Evolutionary conservation across 768 basidiomycete species (phyloP), one percentile per base, ranked within the genome.

Genomic region (Lactarius tabidus): DNA sequence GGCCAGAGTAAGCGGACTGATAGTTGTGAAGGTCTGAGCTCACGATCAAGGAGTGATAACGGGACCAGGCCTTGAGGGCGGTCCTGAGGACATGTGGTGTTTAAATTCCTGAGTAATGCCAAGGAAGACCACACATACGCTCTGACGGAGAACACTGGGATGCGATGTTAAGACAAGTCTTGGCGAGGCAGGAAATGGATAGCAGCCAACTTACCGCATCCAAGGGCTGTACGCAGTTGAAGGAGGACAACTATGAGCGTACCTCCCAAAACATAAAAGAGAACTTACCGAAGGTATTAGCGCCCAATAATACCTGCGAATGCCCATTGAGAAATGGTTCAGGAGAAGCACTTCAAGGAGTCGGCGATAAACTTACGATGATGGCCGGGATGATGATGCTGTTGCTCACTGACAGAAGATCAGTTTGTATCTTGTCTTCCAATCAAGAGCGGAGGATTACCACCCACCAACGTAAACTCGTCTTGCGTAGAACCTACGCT

Each of bases 121-220:
- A 6, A 10, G 57, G 29, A 7, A 55, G 66, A 55, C 36, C 51
- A 38, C 31, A 72, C 72, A 38, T 59, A 82, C 83, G 78, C 77
- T 74, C 80, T 76, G 20, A 80, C 74, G 3, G 81, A 82, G 69
- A 82, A 83, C 14, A 81, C 82, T 84, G 61, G 39, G n/a, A n/a
- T 36, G n/a, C n/a, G n/a, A n/a, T n/a, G n/a, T n/a, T n/a, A n/a
- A n/a, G n/a, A n/a, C n/a, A 6, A 54, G 35, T 14, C 17, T 28
- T 23, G 29, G 14, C 17, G 18, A 18, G 23, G n/a, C 6, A n/a
- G 9, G 29, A 26, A 26, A 48, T 26, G 12, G 23, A 26, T 31
- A 64, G 58, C 8, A 38, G 59, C 20, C n/a, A 48, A 59, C 74
- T 60, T 51, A 74, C 73, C 67, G n/a, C 71, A 65, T 33, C 68